Evolutionary conservation across 2,329 filamentous ascomycete species (phyloP), one percentile per base, ranked within the genome.

Genomic region (Cladosporium sp.): DNA sequence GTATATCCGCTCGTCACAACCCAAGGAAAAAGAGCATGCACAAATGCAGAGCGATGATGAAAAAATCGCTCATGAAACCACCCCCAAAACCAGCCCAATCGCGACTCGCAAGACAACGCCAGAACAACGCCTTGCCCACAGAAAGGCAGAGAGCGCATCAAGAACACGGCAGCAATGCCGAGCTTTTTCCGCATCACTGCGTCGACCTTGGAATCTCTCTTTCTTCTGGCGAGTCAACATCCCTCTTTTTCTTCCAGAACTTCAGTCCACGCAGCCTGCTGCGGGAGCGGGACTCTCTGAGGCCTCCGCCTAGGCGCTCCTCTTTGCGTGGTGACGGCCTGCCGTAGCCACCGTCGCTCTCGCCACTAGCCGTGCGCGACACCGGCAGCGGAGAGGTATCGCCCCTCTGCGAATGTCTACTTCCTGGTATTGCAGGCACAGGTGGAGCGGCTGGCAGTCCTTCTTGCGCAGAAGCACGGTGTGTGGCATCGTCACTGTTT

Each of bases 241-340:
- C 68, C 43, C 64, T 63, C 55, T 67, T 67, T 62, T 69, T 70
- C 63, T 69, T 70, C 72, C 72, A 74, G 55, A 74, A 74, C 59
- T 72, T 72, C 52, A 74, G 60, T 0, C 69, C 67, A 39, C 71
- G 65, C 55, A 74, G 61, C 22, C 70, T 67, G 61, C 71, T 73
- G 42, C 71, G 67, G 60, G 69, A 72, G 40, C 71, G 64, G 47
- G 69, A 71, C 49, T 70, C 67, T 38, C 70, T 63, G 20, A 69
- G 40, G 5, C 40, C 51, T 25, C 55, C 55, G 17, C 34, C 36
- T 25, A 34, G 19, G 28, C 49, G 55, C n/a, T 51, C 55, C 9
- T 58, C 38, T 43, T 58, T 58, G 6, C 45, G 55, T 15, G 55
- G 55, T 14, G 51, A 50, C 8, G 38, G 45, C 7, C 34, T 55